Evolutionary conservation across 2,329 filamentous ascomycete species (phyloP), one percentile per base, ranked within the genome.

Genomic region (Botrytis hyacinthi): DNA sequence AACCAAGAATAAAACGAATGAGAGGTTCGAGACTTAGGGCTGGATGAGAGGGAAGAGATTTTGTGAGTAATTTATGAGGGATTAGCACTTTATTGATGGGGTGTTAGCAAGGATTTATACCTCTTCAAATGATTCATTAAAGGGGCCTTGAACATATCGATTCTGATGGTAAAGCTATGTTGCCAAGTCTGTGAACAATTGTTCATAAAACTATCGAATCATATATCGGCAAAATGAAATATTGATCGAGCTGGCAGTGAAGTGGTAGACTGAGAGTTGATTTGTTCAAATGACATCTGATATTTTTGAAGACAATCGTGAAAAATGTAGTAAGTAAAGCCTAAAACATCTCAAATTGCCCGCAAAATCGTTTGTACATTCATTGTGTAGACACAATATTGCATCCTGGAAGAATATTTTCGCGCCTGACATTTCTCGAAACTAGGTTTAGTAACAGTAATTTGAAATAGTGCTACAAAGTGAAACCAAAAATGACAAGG

Each of bases 1-100:
- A 0, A 0, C 1, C 0, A 12, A 29, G 14, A 42, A 0, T 20
- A 20, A 0, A 0, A n/a, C 5, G 22, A 2, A 37, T 40, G 2
- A 8, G 16, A 26, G 26, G 0, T 68, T 32, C 14, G 16, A 67
- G 3, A 9, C 7, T 4, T 3, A 26, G 18, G 8, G 1, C 1
- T 16, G 10, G 29, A 16, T 48, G 12, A 10, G 20, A 8, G 3
- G 29, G 3, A 35, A 10, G 44, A 48, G 18, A 29, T 18, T 0
- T 20, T 63, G 8, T 32, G 9, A 12, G 4, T 10, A 22, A 1
- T 12, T 12, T 51, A 8, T 14, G 35, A 29, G 18, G 5, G n/a
- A 32, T 44, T 26, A 18, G 26, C 3, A 35, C 18, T 29, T 10
- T 2, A 12, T 42, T 5, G n/a, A 42, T 7, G 35, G 3, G n/a